These are phyloP conservation scores for Edaphochlamys debaryana DNA, from an alignment of 139 green algal species.

Conservation along the genomic window DNA sequence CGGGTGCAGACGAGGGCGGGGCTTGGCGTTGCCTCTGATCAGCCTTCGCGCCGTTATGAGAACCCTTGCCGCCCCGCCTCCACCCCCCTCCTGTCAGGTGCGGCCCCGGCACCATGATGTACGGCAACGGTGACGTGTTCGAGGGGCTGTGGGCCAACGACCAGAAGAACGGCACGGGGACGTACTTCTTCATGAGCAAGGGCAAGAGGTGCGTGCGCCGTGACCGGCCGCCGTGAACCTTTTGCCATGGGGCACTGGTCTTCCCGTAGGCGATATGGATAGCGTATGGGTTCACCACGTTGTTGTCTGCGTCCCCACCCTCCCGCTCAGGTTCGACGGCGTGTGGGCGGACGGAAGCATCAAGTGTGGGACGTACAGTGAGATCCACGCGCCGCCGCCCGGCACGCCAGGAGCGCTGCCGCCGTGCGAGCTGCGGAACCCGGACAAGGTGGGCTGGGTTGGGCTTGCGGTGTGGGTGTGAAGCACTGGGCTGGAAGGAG, in stretches of 20 bases:
- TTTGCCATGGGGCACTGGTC: neutral
- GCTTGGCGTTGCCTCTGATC: no score
- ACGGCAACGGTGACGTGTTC: conserved; percentile 75
- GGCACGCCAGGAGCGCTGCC: conserved; percentile 59
- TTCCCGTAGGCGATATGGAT: neutral
- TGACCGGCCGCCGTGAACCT: no score
- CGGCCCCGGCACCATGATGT: conserved; percentile 69
- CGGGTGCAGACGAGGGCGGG: no score
- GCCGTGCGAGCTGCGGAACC: conserved; percentile 50
- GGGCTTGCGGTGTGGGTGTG: no score
- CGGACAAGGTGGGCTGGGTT: conserved; percentile 43
- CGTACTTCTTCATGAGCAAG: conserved; percentile 69
- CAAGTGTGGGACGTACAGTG: conserved; percentile 63
- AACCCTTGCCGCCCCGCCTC: no score
- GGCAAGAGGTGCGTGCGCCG: conserved; percentile 56
- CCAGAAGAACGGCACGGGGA: conserved; percentile 75
- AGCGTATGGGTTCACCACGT: neutral
- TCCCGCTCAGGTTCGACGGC: conserved; percentile 50
- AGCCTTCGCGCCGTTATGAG: no score
- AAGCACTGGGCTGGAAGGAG: no score
- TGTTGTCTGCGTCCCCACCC: no score
- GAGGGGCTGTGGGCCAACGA: conserved; percentile 73
- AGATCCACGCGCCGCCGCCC: conserved; percentile 60
- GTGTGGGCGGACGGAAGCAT: conserved; percentile 48
- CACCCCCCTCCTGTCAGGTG: no score